Evolutionary conservation across 192 early-diverging fungal genomes (phyloP), one percentile per base, ranked within the genome.

Genomic region (Coemansia sp.): DNA sequence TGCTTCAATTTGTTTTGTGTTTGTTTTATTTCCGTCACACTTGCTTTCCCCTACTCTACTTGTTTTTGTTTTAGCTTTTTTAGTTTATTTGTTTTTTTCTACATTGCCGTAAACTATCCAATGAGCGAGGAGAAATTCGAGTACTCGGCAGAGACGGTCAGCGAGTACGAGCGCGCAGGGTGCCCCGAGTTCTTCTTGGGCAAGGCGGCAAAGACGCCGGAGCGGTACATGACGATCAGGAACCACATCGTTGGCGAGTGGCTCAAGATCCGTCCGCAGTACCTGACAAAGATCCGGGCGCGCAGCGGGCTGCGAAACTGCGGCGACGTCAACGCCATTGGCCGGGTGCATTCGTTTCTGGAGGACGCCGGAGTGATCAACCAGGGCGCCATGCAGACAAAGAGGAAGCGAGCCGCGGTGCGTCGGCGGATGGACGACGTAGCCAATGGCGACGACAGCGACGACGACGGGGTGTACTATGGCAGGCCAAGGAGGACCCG

Each of bases 281-380:
- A 95, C 57, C 69, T 96, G 50, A 92, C 93, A 4, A 96, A 95
- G 68, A 91, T 90, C 27, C 84, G 81, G 29, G 86, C 87, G 2
- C 82, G 94, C 23, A 84, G 83, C 1, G 90, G 87, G 0, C 69
- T 97, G 18, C 82, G 66, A 25, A 89, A 93, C 71, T 93, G 91
- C 63, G 91, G 93, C 23, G 95, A 97, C 57, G 95, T 97, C 20
- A 94, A 97, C 67, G 93, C 93, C 6, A 94, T 97, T 23, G 85
- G 89, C 1, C 78, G 95, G 4, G 88, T 97, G 29, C 93, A 95
- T 65, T 59, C 82, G 18, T 97, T 89, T 76, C 76, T 97, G 22
- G 95, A 97, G 61, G 67, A 58, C 11, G 73, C 87, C 25, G 87
- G 88, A 9, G 85, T 83, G 6, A 95, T 97, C 69, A 97, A 97